A percentile compares a stretch with the other conserved stretches of the same genome.
phyloP scores from a whole-genome alignment of 1,284 basidiomycete species.

The Fomes fomentarius region DNA sequence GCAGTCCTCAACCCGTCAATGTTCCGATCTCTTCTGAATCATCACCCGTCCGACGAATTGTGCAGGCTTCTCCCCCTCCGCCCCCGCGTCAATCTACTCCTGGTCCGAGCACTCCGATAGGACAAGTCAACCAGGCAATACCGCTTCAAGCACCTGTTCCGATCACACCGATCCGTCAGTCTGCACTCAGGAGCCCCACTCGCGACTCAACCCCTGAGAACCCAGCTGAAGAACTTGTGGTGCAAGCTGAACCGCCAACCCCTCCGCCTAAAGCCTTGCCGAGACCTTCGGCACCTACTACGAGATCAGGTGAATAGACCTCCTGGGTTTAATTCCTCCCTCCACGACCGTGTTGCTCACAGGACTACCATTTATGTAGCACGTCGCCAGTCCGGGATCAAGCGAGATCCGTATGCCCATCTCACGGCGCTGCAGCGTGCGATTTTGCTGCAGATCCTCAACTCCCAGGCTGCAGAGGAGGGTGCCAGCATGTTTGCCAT shows the following conservation, averaged over 20 bases:
- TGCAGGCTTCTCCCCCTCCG: not conserved
- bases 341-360: too few relatives aligned
- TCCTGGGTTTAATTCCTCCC: too few relatives aligned
- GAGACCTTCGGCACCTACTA: not conserved
- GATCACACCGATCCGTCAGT: not conserved
- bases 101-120: not conserved
- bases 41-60: too few relatives aligned
- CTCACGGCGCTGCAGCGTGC: conserved; percentile 64
- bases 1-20: too few relatives aligned
- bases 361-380: not conserved
- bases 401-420: conserved; percentile 52
- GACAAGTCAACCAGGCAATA: not conserved
- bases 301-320: conserved; percentile 4
- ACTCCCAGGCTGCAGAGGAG: conserved; percentile 25
- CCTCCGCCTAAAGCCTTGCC: too few relatives aligned
- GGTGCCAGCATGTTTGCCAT: conserved; percentile 63
- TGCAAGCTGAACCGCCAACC: too few relatives aligned
- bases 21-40: too few relatives aligned
- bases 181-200: too few relatives aligned
- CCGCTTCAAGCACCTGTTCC: not conserved
- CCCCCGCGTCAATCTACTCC: not conserved
- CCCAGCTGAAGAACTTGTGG: too few relatives aligned
- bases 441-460: conserved; percentile 64
- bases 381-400: conserved; percentile 13
- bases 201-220: not conserved